These are phyloP conservation scores for Phlebiopsis flavidoalba DNA, from an alignment of 768 basidiomycete genomes.

Conservation along the genomic window DNA sequence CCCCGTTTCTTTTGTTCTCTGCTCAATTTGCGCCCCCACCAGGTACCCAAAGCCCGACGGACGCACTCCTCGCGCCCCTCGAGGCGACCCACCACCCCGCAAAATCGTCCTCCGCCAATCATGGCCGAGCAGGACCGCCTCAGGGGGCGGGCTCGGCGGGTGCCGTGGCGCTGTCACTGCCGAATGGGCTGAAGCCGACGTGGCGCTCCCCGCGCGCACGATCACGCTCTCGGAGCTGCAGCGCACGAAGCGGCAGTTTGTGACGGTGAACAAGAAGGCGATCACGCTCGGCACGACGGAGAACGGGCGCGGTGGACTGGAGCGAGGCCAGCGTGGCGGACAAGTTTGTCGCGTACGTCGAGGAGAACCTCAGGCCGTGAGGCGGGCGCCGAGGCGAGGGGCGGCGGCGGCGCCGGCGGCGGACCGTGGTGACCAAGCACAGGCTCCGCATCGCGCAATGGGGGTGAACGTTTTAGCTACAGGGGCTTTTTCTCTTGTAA, in stretches of 20 bases:
- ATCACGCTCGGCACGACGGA: constrained; percentile 80
- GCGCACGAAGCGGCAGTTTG: constrained; percentile 87
- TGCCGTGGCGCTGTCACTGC: constrained; percentile 41
- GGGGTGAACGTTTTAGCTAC: too few relatives aligned
- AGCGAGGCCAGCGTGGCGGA: constrained; percentile 61
- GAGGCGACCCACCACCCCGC: constrained; percentile 67
- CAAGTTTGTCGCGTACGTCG: constrained; percentile 69
- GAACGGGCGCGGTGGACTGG: constrained; percentile 73
- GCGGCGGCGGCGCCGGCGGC: too few relatives aligned
- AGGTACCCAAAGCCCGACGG: constrained; percentile 85
- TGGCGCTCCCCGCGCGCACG: constrained; percentile 64
- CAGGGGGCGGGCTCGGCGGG: constrained; percentile 45
- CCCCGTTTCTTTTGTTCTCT: constrained; percentile 1
- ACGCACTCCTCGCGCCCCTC: constrained; percentile 83
- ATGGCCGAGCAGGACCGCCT: constrained; percentile 56
- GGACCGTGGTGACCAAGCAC: too few relatives aligned
- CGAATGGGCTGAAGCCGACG: constrained; percentile 37
- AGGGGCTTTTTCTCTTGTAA: too few relatives aligned
- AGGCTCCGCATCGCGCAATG: too few relatives aligned
- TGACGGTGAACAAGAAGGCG: constrained; percentile 84
- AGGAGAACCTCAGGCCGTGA: constrained; percentile 57
- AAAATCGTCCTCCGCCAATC: constrained; percentile 73
- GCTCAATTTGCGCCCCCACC: background rate
- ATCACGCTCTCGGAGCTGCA: constrained; percentile 86
- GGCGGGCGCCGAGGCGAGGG: background rate